Evolutionary conservation across 371 early-diverging fungal species (phyloP).

Genomic region (Cokeromyces recurvatus): DNA sequence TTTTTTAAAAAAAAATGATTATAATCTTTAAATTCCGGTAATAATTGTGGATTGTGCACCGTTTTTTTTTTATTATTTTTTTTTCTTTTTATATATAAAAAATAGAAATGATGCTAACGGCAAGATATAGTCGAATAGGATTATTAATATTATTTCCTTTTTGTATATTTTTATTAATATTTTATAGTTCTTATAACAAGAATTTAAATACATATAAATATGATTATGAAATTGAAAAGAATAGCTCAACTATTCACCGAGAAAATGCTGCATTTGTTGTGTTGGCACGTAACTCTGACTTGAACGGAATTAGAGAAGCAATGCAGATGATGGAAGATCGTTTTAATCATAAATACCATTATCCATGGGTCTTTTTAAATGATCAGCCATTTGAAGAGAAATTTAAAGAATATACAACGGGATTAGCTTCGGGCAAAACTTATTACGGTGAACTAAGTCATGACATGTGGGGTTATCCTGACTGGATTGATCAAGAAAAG

Average conservation of each 20-base stretch:
- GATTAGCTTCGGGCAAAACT: slow-evolving; percentile 53
- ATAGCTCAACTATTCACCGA: too few species aligned
- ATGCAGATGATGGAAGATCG: slow-evolving; percentile 70
- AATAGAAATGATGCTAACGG: slow-evolving; percentile 18
- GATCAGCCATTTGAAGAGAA: slow-evolving; percentile 60
- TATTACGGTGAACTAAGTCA: slow-evolving; percentile 53
- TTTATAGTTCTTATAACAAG: slow-evolving; percentile 7
- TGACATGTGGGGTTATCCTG: slow-evolving; percentile 67
- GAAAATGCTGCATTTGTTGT: slow-evolving; percentile 61
- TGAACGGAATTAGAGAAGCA: slow-evolving; percentile 53
- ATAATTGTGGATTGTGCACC: too few species aligned
- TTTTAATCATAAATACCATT: slow-evolving; percentile 67
- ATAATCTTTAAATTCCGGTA: too few species aligned
- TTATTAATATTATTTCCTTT: slow-evolving; percentile 16
- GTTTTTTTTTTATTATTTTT: too few species aligned
- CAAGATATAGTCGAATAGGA: slow-evolving; percentile 17
- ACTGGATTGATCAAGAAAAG: slow-evolving; percentile 57
- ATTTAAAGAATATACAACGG: slow-evolving; percentile 41
- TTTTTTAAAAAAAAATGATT: too few species aligned
- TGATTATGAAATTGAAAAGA: too few species aligned
- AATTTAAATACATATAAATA: slow-evolving; percentile 9
- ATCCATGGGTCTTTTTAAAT: slow-evolving; percentile 76
- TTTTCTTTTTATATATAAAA: too few species aligned
- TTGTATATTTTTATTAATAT: slow-evolving; percentile 12
- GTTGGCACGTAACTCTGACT: slow-evolving; percentile 65